Evolutionary conservation across 495 filamentous ascomycete species (phyloP), one percentile per base, ranked within the genome.

Genomic region (Letharia lupina): DNA sequence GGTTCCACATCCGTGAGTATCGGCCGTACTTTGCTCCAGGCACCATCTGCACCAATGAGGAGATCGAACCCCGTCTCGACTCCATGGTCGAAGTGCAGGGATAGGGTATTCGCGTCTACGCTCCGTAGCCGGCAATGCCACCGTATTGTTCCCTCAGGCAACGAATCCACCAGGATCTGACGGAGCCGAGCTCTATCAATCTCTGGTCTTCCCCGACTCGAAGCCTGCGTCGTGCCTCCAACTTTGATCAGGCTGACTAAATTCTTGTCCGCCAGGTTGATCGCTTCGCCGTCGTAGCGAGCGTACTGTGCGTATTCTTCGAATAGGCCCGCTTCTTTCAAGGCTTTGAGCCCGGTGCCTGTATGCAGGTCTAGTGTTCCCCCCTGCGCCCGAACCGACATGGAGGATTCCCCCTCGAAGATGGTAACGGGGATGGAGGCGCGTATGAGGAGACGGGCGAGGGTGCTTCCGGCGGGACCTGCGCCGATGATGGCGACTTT

Each of bases 11-110:
- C 70, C 4, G 80, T 82, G 23, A 87, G 70, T 1, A 81, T 45
- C 1, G 68, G 70, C 37, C 86, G 78, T 7, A 84, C 78, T 59
- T 77, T 77, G 15, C 79, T 82, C 82, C 85, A 87, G 18, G 84
- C 83, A 12, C 86, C 86, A 65, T 88, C 86, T 5, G 85, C 84
- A 15, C 86, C 86, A 44, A 88, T 76, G 0, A 88, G 76, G 0
- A 87, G 72, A 69, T 87, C 82, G 65, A 81, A 82, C 0, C 67
- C 72, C 18, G 48, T 42, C 61, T 74, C 74, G 5, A 68, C 60
- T 2, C 73, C 73, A 56, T 76, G 67, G 15, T 57, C 67, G 28
- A 76, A 75, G 20, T 72, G 69, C 10, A 76, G 64, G 31, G 48
- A 47, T n/a, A 64, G 59, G 18, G 57, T 42, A 48, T 68, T 33